phyloP scores from a whole-genome alignment of 2,329 filamentous ascomycete species.

The Pseudogymnoascus sp. region DNA sequence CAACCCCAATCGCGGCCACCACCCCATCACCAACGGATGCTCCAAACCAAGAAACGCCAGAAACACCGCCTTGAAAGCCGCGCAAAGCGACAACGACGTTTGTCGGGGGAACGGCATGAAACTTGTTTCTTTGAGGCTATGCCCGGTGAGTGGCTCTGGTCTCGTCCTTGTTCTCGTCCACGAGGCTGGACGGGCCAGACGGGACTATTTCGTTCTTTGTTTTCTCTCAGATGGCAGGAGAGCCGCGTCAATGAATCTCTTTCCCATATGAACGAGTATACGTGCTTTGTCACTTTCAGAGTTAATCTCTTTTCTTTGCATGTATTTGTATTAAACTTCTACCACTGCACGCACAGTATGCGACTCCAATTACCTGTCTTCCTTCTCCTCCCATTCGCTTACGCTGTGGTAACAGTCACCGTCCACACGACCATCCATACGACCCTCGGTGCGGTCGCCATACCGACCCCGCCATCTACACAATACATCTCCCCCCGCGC shows the following conservation, averaged over 20 bases:
- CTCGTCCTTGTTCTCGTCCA: neutral
- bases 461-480: neutral
- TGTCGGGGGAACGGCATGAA: neutral
- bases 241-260: neutral
- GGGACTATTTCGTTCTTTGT: neutral
- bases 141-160: neutral
- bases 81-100: neutral
- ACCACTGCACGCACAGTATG: neutral
- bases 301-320: neutral
- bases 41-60: neutral
- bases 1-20: conserved; percentile 1
- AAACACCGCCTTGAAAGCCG: neutral
- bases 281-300: neutral
- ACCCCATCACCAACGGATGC: neutral
- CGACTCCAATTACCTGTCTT: neutral
- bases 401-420: neutral
- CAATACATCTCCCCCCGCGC: conserved; percentile 32
- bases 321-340: neutral
- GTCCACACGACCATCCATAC: neutral
- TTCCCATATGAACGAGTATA: neutral
- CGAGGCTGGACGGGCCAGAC: neutral
- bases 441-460: neutral
- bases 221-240: neutral
- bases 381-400: neutral
- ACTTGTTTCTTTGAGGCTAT: conserved; percentile 1